Evolutionary conservation across 1,284 basidiomycete species (phyloP), one percentile per base, ranked within the genome.

Genomic region (Melanopsichium pennsylvanicum): DNA sequence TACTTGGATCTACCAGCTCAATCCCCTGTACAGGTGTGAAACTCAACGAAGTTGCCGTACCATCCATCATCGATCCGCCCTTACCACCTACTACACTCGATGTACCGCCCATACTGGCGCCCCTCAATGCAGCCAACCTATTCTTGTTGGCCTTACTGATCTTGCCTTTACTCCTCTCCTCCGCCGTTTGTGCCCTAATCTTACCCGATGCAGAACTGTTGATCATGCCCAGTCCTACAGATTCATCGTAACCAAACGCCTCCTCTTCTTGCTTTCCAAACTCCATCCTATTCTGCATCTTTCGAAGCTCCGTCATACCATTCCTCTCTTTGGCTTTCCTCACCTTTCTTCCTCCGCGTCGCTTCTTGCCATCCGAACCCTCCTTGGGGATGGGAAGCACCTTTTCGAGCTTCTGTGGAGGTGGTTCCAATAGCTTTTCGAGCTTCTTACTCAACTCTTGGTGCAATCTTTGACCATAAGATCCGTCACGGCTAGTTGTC

Each of bases 261-360:
- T 99, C 96, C 76, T 95, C 90, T 81, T 98, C 96, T 2, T 89
- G 90, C 83, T 95, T 90, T 49, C 96, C 96, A 75, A 99, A 98
- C 67, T 87, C 88, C 88, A 98, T 90, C 40, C 96, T 88, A 82
- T 99, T 99, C 83, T 97, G 93, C 73, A 96, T 85, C 83, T 98
- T 98, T 68, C 92, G 88, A 41, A 98, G 84, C 82, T 99, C 96
- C 3, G 96, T 97, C 83, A 93, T 91, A 4, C 93, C 94, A 78
- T 95, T 93, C 5, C 91, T 91, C 83, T 98, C 96, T 81, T 98
- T 98, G 19, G 93, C 90, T 81, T 96, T 96, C 40, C 96, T 88
- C 2, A 95, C 96, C 10, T 93, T 87, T 83, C 92, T 92, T 7
- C 96, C 96, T 72, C 96, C 96, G 50, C 96, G 86, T 60, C 94